Evolutionary conservation across 306 rosid species (phyloP).

Genomic region (Vigna nakashimae): DNA sequence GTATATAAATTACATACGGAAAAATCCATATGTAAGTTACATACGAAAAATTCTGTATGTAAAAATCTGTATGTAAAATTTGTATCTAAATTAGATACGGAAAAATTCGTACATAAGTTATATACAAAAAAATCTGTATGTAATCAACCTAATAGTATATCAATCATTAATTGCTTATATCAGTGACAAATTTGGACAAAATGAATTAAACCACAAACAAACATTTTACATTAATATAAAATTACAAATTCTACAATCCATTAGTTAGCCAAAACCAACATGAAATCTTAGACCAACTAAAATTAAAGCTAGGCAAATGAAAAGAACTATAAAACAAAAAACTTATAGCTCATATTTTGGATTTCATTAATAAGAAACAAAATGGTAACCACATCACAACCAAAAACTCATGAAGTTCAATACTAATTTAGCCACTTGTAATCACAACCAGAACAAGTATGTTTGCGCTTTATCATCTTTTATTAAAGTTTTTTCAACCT

Average conservation of each 20-base stretch:
- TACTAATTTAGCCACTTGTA: neutral
- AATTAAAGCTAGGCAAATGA: neutral
- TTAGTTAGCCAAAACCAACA: neutral
- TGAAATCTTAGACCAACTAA: neutral
- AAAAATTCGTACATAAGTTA: no score
- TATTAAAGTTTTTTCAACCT: slow-evolving; percentile 98
- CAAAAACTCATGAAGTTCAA: neutral
- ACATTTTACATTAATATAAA: no score
- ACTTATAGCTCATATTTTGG: neutral
- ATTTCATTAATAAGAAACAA: neutral
- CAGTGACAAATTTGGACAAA: no score
- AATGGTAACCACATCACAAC: neutral
- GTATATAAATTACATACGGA: no score
- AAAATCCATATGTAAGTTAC: no score
- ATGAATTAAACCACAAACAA: no score
- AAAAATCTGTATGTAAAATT: no score
- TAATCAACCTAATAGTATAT: no score
- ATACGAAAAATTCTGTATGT: no score
- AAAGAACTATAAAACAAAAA: slow-evolving; percentile 4
- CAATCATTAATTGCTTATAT: no score
- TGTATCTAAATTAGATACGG: no score
- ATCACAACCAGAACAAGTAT: neutral
- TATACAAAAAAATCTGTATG: no score
- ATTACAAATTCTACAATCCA: neutral
- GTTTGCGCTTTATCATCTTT: slow-evolving; percentile 52